phyloP scores from a whole-genome alignment of 495 filamentous ascomycete genomes.

The Cercophora sp. region DNA sequence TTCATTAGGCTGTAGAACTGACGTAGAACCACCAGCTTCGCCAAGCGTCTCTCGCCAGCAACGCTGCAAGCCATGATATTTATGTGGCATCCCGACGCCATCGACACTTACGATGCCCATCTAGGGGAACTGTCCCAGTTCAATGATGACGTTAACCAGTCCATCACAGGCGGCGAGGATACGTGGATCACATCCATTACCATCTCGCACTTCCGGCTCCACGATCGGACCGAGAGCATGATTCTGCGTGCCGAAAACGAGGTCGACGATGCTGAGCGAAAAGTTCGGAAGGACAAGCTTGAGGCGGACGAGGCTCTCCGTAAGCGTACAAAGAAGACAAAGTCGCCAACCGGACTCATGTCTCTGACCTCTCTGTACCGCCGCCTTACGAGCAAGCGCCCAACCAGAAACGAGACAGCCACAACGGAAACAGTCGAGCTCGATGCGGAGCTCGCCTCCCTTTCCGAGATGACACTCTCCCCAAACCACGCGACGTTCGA shows the following conservation, averaged over 20 bases:
- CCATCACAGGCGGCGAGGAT: neutral
- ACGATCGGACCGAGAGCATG: neutral
- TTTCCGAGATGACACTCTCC: neutral
- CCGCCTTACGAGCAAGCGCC: neutral
- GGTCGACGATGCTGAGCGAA: neutral
- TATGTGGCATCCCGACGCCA: slow-evolving; percentile 6
- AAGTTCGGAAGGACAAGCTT: neutral
- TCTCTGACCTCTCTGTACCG: neutral
- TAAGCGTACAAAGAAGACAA: neutral
- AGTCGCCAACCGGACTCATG: neutral
- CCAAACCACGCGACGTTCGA: neutral
- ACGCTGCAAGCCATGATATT: neutral
- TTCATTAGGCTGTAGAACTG: neutral
- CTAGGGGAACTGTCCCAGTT: neutral
- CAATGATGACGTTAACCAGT: neutral
- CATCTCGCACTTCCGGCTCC: neutral
- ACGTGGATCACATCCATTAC: neutral
- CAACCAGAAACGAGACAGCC: neutral
- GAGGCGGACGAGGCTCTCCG: neutral
- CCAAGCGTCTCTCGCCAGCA: neutral
- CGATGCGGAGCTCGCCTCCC: neutral
- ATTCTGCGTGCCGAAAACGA: neutral
- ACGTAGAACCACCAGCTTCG: neutral
- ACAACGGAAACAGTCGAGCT: neutral
- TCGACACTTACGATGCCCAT: slow-evolving; percentile 2